phyloP scores from a whole-genome alignment of 2,329 filamentous ascomycete genomes.

The Stachybotrys elegans region DNA sequence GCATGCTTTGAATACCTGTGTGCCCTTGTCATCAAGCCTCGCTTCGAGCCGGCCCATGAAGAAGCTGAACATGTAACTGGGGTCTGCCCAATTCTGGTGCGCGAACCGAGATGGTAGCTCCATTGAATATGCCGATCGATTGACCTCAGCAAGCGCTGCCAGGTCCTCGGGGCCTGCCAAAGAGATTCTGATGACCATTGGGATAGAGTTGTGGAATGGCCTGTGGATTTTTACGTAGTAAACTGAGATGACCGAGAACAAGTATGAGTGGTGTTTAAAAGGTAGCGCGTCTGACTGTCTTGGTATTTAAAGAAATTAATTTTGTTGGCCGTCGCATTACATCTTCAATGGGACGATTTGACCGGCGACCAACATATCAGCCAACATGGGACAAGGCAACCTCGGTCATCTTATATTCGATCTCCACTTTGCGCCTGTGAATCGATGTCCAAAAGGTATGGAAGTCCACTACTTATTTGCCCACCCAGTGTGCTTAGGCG shows the following conservation, averaged over 20 bases:
- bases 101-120: not conserved
- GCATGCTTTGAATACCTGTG: not conserved
- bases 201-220: not conserved
- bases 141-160: not conserved
- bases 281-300: not conserved
- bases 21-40: not conserved
- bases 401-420: not conserved
- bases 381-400: not conserved
- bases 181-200: not conserved
- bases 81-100: not conserved
- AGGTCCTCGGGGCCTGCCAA: not conserved
- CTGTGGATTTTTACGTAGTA: not conserved
- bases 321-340: not conserved
- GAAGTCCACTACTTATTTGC: not conserved
- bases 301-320: not conserved
- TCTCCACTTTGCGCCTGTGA: not conserved
- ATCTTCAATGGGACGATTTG: not conserved
- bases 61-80: not conserved
- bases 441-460: not conserved
- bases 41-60: not conserved
- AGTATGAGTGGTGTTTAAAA: not conserved
- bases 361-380: not conserved
- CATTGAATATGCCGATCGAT: not conserved
- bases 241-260: not conserved
- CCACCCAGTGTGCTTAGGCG: too few species aligned